Evolutionary conservation across 306 rosid genomes (phyloP).

Genomic region (Prunus kanzakura): DNA sequence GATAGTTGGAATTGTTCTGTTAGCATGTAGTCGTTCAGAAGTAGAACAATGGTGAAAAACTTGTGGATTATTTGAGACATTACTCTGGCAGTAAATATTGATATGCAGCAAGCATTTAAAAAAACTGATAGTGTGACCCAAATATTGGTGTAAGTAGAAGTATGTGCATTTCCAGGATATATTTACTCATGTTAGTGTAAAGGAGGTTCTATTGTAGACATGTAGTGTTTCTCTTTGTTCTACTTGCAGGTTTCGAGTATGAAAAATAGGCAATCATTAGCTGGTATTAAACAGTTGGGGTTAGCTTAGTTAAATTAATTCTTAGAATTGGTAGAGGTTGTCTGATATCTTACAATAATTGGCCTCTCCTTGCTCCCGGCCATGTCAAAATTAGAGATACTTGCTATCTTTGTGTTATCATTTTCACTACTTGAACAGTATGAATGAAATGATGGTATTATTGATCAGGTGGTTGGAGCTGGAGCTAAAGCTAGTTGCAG

Average conservation of each 20-base stretch:
- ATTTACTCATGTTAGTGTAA: background rate
- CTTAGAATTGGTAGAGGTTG: background rate
- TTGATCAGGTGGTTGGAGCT: conserved; percentile 90
- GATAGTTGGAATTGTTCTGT: background rate
- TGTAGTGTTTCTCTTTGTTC: background rate
- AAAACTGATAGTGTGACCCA: background rate
- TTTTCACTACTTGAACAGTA: conserved; percentile 13
- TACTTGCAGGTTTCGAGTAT: background rate
- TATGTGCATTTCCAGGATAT: background rate
- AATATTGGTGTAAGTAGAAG: background rate
- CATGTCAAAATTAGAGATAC: background rate
- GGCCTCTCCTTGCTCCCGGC: background rate
- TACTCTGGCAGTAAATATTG: background rate
- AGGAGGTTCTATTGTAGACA: background rate
- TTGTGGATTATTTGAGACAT: conserved; percentile 7
- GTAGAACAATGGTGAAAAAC: background rate
- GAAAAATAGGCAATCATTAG: background rate
- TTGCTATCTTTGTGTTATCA: background rate
- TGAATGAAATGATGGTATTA: conserved; percentile 22
- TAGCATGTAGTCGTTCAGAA: background rate
- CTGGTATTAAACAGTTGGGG: background rate
- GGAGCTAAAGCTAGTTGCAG: conserved; percentile 95
- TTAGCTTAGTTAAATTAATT: background rate
- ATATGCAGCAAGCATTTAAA: background rate
- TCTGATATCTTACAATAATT: background rate